Evolutionary conservation across 2,329 filamentous ascomycete species (phyloP).

Genomic region (Fusarium globosum): DNA sequence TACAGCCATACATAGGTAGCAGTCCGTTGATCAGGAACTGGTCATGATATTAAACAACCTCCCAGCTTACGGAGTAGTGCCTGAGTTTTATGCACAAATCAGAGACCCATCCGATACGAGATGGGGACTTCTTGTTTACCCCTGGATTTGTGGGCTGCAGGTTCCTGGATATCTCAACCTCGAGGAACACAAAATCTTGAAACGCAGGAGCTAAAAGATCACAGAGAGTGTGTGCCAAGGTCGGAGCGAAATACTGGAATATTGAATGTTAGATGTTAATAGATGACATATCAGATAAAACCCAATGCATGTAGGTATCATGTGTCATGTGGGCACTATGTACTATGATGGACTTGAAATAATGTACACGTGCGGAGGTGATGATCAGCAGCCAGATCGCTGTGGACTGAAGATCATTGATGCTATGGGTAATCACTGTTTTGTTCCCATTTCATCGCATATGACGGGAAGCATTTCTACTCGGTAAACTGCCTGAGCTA

Average conservation of each 20-base stretch:
- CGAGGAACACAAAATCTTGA: not conserved
- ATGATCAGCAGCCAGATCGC: conserved; percentile 31
- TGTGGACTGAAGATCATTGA: conserved; percentile 24
- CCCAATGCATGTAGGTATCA: not conserved
- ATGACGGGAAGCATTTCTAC: not conserved
- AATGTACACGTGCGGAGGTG: conserved; percentile 25
- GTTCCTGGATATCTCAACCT: conserved; percentile 1
- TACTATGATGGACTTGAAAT: not conserved
- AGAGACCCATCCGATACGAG: conserved; percentile 32
- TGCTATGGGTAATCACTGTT: not conserved
- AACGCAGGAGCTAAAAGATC: not conserved
- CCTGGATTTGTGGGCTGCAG: conserved; percentile 28
- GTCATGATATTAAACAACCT: not conserved
- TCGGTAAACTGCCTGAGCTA: not conserved
- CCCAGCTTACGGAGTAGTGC: conserved; percentile 2
- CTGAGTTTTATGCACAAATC: conserved; percentile 28
- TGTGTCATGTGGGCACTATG: conserved; percentile 6
- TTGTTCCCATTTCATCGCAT: not conserved
- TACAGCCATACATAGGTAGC: not conserved
- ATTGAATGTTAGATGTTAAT: conserved; percentile 1
- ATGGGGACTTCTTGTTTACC: conserved; percentile 17
- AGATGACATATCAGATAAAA: not conserved
- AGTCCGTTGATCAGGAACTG: conserved; percentile 17
- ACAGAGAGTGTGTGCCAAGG: not conserved
- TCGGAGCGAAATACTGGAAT: not conserved